Conservation (phyloP, 345 rosid species). For the Ricinus communis region DNA sequence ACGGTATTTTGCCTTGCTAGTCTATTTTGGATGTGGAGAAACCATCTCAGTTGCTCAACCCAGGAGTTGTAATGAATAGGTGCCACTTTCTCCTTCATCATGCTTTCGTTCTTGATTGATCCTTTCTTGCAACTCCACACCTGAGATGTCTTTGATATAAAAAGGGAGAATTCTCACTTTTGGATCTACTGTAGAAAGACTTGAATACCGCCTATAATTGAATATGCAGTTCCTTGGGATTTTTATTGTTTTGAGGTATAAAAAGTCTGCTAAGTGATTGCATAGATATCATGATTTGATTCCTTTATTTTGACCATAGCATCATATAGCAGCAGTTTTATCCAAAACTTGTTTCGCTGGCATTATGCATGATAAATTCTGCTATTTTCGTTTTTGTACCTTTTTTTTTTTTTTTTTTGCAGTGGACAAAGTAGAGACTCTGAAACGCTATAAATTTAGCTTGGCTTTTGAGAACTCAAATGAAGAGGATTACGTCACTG, state of each 20-base stretch:
- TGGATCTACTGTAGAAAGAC: background rate
- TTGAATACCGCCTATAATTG: background rate
- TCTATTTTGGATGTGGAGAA: too few relatives aligned
- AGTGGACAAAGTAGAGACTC: constrained; percentile 88
- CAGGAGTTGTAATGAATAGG: too few relatives aligned
- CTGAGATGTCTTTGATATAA: background rate
- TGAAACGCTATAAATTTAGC: constrained; percentile 86
- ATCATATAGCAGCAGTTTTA: background rate
- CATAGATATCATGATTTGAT: background rate
- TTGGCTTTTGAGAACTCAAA: constrained; percentile 96
- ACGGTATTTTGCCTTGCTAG: too few relatives aligned
- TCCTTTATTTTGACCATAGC: background rate
- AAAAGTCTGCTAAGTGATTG: background rate
- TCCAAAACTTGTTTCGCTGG: background rate
- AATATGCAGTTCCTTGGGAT: background rate
- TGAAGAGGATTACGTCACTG: constrained; percentile 98
- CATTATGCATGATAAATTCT: background rate
- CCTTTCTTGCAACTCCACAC: background rate
- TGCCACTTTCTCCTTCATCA: too few relatives aligned
- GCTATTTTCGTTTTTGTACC: too few relatives aligned
- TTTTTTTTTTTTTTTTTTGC: constrained; percentile 21
- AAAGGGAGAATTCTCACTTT: background rate
- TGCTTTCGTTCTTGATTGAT: too few relatives aligned
- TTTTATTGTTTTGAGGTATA: background rate
- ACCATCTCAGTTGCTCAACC: too few relatives aligned